Conservation (phyloP, 2,329 filamentous ascomycete genomes). For the Fusarium torulosum region DNA sequence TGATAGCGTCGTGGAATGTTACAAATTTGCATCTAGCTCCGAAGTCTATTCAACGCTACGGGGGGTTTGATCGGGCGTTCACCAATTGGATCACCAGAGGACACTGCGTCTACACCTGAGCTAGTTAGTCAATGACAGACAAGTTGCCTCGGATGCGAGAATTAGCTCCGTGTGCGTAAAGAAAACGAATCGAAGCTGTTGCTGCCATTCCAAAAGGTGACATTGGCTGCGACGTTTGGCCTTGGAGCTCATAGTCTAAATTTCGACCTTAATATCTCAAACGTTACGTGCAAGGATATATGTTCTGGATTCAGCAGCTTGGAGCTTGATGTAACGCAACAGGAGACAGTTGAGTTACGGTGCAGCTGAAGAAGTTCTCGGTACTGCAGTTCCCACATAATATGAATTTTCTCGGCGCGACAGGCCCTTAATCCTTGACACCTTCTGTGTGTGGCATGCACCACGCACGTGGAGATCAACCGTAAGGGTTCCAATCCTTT, state of each 20-base stretch:
- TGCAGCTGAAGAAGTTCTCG: no score
- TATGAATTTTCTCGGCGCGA: not conserved
- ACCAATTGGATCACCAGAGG: no score
- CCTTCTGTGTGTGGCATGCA: not conserved
- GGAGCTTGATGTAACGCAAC: not conserved
- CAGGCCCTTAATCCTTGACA: not conserved
- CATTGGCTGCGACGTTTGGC: not conserved
- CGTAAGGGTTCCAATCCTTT: not conserved
- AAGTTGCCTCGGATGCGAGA: not conserved
- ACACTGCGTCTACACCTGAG: not conserved
- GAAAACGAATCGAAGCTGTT: not conserved
- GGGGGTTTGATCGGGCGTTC: no score
- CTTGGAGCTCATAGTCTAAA: not conserved
- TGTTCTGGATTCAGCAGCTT: not conserved
- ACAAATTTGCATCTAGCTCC: conserved; percentile 1
- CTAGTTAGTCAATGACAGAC: not conserved
- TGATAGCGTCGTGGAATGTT: not conserved
- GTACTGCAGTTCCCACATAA: no score
- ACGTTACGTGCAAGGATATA: not conserved
- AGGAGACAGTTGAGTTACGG: not conserved
- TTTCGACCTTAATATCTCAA: not conserved
- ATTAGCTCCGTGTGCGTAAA: not conserved
- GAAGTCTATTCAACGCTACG: not conserved
- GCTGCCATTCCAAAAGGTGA: not conserved
- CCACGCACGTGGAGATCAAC: not conserved